A percentile compares a stretch with the other conserved stretches of the same genome.
Evolutionary conservation across 2,329 filamentous ascomycete genomes (phyloP).

Genomic region (Arthroderma uncinatum): DNA sequence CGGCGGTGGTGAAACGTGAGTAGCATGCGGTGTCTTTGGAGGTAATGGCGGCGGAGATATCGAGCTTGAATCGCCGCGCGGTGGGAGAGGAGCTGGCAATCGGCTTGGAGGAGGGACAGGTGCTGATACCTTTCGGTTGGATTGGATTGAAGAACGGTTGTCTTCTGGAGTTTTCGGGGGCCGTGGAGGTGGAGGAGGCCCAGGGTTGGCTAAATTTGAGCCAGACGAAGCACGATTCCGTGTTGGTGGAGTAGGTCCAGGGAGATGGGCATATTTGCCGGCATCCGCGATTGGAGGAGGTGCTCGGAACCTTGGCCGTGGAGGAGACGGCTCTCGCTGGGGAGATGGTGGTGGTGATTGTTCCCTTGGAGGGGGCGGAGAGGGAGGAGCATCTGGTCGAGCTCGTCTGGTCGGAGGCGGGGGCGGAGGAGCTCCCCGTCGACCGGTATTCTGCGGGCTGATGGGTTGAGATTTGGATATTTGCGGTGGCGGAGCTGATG

Average conservation of each 20-base stretch:
- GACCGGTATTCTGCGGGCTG: slow-evolving; percentile 53
- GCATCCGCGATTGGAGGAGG: slow-evolving; percentile 84
- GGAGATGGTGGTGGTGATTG: slow-evolving; percentile 49
- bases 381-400: slow-evolving; percentile 30
- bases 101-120: slow-evolving; percentile 67
- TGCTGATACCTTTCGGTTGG: slow-evolving; percentile 49
- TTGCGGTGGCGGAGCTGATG: slow-evolving; percentile 41
- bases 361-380: slow-evolving; percentile 20
- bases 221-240: slow-evolving; percentile 41
- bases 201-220: slow-evolving; percentile 40
- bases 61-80: slow-evolving; percentile 29
- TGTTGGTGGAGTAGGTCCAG: slow-evolving; percentile 37
- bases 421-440: slow-evolving; percentile 50
- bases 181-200: slow-evolving; percentile 50
- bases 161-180: slow-evolving; percentile 60
- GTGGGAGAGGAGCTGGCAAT: slow-evolving; percentile 37
- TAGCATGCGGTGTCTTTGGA: slow-evolving; percentile 41
- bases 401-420: slow-evolving; percentile 42
- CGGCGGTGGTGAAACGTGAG: slow-evolving; percentile 35
- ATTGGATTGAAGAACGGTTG: slow-evolving; percentile 52
- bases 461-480: slow-evolving; percentile 34
- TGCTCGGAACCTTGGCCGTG: slow-evolving; percentile 63
- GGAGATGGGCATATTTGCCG: slow-evolving; percentile 63
- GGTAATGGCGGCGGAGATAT: slow-evolving; percentile 36
- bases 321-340: slow-evolving; percentile 60